These are phyloP conservation scores for Spathaspora gorwiae DNA, from an alignment of 805 yeast genomes.

Conservation along the genomic window DNA sequence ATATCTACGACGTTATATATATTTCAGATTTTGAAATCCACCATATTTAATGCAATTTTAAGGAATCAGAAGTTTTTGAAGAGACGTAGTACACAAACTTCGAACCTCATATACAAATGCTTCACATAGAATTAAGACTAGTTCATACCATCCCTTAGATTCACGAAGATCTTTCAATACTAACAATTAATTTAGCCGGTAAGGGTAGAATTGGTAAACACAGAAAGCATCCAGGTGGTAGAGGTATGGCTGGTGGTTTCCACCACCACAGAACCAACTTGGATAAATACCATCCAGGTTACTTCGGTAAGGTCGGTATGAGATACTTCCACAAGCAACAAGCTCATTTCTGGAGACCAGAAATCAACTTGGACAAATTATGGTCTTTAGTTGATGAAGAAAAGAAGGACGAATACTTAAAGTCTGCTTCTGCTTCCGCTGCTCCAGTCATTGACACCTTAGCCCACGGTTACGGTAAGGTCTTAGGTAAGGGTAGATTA, in stretches of 20 bases:
- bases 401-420: slow-evolving; percentile 89
- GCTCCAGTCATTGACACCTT: slow-evolving; percentile 99
- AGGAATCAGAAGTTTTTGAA: not conserved
- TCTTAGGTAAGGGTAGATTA: slow-evolving; percentile 97
- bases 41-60: too few species aligned
- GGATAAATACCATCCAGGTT: slow-evolving; percentile 99
- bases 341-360: slow-evolving; percentile 96
- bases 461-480: slow-evolving; percentile 99
- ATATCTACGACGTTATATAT: too few species aligned
- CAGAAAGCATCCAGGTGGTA: slow-evolving; percentile 99
- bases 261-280: slow-evolving; percentile 99
- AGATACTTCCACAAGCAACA: slow-evolving; percentile 97
- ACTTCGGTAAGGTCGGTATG: slow-evolving; percentile 99
- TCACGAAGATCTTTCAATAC: slow-evolving; percentile 14
- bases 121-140: too few species aligned
- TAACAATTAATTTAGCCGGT: slow-evolving; percentile 72
- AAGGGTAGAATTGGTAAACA: slow-evolving; percentile 99
- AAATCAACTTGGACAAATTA: slow-evolving; percentile 95
- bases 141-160: too few species aligned
- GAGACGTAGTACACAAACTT: too few species aligned
- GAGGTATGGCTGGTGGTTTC: slow-evolving; percentile 99
- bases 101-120: too few species aligned
- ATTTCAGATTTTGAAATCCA: too few species aligned
- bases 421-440: slow-evolving; percentile 76
- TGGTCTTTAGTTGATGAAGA: slow-evolving; percentile 95